Conservation (phyloP, 176 grass and related monocot genomes). For the Cenchrus fungigraminus region DNA sequence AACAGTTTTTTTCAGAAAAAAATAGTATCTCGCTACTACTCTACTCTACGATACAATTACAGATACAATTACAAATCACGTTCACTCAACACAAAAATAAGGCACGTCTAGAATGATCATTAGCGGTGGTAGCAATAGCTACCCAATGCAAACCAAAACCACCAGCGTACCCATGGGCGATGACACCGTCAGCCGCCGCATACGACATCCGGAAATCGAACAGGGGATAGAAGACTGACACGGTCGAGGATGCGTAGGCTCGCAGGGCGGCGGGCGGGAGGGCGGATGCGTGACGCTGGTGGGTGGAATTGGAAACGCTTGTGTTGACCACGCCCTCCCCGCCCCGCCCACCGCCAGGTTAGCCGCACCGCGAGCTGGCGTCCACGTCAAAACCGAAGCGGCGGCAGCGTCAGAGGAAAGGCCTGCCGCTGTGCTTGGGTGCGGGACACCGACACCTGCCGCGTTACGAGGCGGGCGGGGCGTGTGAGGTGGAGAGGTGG, state of each 20-base stretch:
- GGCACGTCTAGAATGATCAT: too few relatives aligned
- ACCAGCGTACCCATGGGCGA: too few relatives aligned
- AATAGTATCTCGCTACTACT: too few relatives aligned
- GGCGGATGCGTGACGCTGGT: background rate
- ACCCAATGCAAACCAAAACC: background rate
- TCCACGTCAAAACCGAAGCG: slow-evolving; percentile 51
- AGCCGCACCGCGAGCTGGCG: slow-evolving; percentile 11
- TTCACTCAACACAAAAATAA: too few relatives aligned
- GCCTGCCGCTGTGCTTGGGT: background rate
- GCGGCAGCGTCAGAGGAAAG: slow-evolving; percentile 30
- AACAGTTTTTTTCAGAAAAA: too few relatives aligned
- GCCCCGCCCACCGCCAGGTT: background rate
- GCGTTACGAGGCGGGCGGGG: slow-evolving; percentile 15
- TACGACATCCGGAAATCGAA: too few relatives aligned
- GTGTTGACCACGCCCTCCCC: background rate
- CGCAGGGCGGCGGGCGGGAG: background rate
- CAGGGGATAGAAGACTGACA: background rate
- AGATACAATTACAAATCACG: too few relatives aligned
- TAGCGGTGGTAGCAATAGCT: too few relatives aligned
- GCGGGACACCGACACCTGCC: slow-evolving; percentile 47
- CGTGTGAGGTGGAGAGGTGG: slow-evolving; percentile 23
- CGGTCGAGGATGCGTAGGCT: background rate
- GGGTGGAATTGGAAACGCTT: background rate
- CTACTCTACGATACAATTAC: too few relatives aligned
- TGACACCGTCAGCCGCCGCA: too few relatives aligned